Base-by-base conservation (phyloP, 2,329 filamentous ascomycete species). In the Xylariaceae sp. region DNA sequence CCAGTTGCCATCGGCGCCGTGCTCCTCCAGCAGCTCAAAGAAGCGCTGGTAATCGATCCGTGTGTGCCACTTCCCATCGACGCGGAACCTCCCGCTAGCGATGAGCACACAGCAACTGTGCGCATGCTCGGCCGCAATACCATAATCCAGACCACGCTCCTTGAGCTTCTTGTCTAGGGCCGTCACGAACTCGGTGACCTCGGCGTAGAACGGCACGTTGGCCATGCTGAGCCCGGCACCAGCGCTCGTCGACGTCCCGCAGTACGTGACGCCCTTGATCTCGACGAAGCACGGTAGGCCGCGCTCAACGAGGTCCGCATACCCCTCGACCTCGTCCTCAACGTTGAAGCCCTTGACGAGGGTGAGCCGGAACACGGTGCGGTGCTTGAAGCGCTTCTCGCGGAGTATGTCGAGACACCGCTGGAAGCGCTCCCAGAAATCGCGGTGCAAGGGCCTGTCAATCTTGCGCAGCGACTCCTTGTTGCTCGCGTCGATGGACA, bases 271-370 rank as follows among this genome's bases (percentile, higher is more conserved):
- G 52, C 94, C 94, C 78, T 98, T 98, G 74, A 98, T 84, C 78
- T 98, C 94, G 45, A 98, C 87, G 71, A 98, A 96, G 73, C 91
- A 94, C 0, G 94, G 94, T 19, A 96, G 80, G 0, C 90, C 93
- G 64, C 87, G 87, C 70, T 93, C 90, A 16, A 98, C 90, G 1
- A 98, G 86, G 68, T 91, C 87, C 0, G 94, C 94, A 70, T 99
- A 98, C 4, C 94, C 94, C 63, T 88, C 84, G 5, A 88, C 92
- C 74, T 97, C 95, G 66, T 96, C 93, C 21, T 96, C 94, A 63
- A 98, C 87, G 72, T 99, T 98, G 83, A 99, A 98, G 3, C 93
- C 94, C 78, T 98, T 98, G 71, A 98, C 95, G 2, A 99, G 87
- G 0, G 94, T 98, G 3, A 98, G 83, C 1, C 95, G 87, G 80